A percentile compares a stretch with the other conserved stretches of the same genome.
phyloP scores from a whole-genome alignment of 1,284 basidiomycete species.

The Pascua guehoae region DNA sequence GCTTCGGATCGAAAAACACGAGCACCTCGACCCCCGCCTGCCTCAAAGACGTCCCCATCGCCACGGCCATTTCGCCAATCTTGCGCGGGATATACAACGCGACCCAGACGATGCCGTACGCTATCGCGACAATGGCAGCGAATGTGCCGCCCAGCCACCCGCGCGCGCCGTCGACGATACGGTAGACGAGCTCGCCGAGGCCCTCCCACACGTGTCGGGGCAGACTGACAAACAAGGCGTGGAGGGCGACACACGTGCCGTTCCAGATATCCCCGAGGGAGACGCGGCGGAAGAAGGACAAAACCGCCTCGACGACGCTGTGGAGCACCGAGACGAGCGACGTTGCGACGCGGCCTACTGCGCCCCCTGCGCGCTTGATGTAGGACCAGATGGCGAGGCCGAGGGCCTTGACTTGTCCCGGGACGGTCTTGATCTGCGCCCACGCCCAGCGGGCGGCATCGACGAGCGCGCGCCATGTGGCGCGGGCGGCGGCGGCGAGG shows the following conservation, averaged over 20 bases:
- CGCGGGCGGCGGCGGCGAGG: neutral
- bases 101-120: neutral
- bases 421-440: neutral
- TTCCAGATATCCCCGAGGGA: neutral
- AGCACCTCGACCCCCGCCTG: conserved; percentile 3
- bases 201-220: neutral
- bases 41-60: neutral
- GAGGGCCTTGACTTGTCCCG: neutral
- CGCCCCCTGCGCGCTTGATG: neutral
- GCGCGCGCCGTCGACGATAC: neutral
- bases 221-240: neutral
- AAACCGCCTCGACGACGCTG: neutral
- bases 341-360: neutral
- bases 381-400: too few relatives aligned
- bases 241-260: neutral
- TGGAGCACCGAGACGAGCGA: neutral
- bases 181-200: neutral
- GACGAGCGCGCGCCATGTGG: neutral
- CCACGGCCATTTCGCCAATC: neutral
- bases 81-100: neutral
- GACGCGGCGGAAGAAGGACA: neutral
- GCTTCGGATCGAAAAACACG: conserved; percentile 7
- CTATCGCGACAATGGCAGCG: neutral
- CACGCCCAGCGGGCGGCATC: neutral
- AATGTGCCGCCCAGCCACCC: neutral